These are phyloP conservation scores for Coemansia sp. DNA, from an alignment of 192 early-diverging fungal species.

Conservation along the genomic window DNA sequence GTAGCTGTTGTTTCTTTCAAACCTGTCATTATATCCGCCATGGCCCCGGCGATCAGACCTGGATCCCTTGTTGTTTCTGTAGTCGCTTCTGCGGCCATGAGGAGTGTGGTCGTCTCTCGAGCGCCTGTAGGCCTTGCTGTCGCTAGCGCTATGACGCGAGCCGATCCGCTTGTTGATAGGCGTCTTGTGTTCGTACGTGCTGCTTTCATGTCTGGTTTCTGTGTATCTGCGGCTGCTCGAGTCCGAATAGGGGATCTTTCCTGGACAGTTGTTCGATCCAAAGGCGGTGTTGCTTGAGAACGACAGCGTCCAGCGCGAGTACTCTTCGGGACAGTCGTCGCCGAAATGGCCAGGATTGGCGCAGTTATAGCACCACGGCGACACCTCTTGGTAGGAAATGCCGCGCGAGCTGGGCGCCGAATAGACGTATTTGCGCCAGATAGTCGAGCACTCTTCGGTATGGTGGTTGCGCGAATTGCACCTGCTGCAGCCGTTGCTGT, in stretches of 20 bases:
- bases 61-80: slow-evolving; percentile 53
- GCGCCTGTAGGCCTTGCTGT: slow-evolving; percentile 58
- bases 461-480: slow-evolving; percentile 30
- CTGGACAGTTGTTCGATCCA: slow-evolving; percentile 28
- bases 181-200: neutral
- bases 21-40: neutral
- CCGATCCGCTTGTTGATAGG: slow-evolving; percentile 2
- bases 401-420: neutral
- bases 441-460: slow-evolving; percentile 42
- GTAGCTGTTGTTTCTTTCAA: neutral
- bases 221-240: neutral
- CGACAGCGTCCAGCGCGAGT: slow-evolving; percentile 11
- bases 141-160: slow-evolving; percentile 5
- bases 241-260: slow-evolving; percentile 11
- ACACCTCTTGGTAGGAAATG: slow-evolving; percentile 22
- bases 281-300: slow-evolving; percentile 35
- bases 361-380: slow-evolving; percentile 51
- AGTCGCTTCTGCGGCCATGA: slow-evolving; percentile 28
- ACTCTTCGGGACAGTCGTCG: slow-evolving; percentile 28
- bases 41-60: slow-evolving; percentile 25
- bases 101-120: slow-evolving; percentile 70
- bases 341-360: slow-evolving; percentile 38
- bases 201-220: neutral
- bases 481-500: slow-evolving; percentile 16
- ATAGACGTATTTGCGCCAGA: slow-evolving; percentile 50